phyloP scores from a whole-genome alignment of 352 stramenopile species.

The Pythium vanterpoolii region DNA sequence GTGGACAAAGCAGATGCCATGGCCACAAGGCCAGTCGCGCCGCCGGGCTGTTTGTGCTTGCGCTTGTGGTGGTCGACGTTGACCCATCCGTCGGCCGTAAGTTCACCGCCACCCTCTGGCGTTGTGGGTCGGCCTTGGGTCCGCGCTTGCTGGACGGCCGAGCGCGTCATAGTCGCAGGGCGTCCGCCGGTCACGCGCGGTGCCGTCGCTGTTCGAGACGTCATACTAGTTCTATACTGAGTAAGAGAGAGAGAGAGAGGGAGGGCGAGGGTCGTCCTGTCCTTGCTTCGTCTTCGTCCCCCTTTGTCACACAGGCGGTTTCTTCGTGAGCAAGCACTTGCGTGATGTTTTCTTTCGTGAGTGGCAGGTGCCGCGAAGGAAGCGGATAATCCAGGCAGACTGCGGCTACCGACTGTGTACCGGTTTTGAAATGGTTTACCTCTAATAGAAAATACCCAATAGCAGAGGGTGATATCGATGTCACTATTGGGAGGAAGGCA shows the following conservation, averaged over 20 bases:
- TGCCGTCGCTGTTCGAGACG: conserved; percentile 1
- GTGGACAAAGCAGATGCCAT: background rate
- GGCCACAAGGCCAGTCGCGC: background rate
- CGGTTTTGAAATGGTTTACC: background rate
- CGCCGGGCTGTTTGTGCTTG: conserved; percentile 8
- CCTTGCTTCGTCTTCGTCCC: background rate
- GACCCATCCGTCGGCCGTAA: conserved; percentile 17
- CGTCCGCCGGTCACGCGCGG: conserved; percentile 19
- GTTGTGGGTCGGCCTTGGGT: conserved; percentile 6
- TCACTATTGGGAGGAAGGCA: background rate
- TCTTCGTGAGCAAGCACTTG: background rate
- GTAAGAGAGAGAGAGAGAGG: background rate
- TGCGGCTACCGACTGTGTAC: background rate
- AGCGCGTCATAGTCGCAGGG: conserved; percentile 25
- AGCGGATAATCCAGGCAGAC: background rate
- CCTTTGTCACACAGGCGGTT: background rate
- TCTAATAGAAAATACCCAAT: background rate
- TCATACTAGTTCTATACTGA: background rate
- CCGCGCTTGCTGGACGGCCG: conserved; percentile 19
- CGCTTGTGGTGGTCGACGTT: conserved; percentile 22
- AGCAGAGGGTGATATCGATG: background rate
- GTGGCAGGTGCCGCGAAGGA: background rate
- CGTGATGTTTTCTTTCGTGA: conserved; percentile 8
- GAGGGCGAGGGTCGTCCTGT: background rate
- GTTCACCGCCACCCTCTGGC: conserved; percentile 3